Percentiles rank a stretch among this genome's conserved stretches.
Conservation (phyloP, 2,329 filamentous ascomycete genomes). For the Nothophoma quercina region DNA sequence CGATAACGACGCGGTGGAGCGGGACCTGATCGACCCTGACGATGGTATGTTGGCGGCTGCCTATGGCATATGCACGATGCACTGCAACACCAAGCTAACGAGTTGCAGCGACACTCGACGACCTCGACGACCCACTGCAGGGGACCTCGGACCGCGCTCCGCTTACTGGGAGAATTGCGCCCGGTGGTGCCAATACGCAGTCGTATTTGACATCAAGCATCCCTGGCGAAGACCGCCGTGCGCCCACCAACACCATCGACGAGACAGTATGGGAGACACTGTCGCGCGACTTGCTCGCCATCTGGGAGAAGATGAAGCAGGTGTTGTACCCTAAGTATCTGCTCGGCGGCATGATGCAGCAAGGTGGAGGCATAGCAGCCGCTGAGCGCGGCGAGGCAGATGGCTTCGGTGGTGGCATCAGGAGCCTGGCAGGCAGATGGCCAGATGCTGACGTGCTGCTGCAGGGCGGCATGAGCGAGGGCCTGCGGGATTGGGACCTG, state of each 20-base stretch:
- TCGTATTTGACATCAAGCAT: slow-evolving; percentile 88
- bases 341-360: slow-evolving; percentile 71
- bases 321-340: slow-evolving; percentile 96
- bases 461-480: slow-evolving; percentile 81
- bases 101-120: slow-evolving; percentile 77
- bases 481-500: slow-evolving; percentile 94
- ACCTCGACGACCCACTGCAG: slow-evolving; percentile 87
- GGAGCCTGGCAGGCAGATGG: slow-evolving; percentile 68
- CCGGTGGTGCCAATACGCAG: slow-evolving; percentile 65
- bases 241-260: slow-evolving; percentile 92
- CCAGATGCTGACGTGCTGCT: slow-evolving; percentile 72
- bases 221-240: slow-evolving; percentile 88
- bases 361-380: slow-evolving; percentile 64
- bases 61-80: slow-evolving; percentile 14
- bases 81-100: slow-evolving; percentile 18
- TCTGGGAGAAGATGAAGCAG: slow-evolving; percentile 98
- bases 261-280: slow-evolving; percentile 98
- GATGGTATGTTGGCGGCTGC: slow-evolving; percentile 53
- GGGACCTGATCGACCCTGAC: slow-evolving; percentile 62
- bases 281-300: slow-evolving; percentile 85
- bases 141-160: slow-evolving; percentile 76
- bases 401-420: slow-evolving; percentile 55
- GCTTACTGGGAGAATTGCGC: slow-evolving; percentile 83
- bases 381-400: slow-evolving; percentile 64
- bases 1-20: slow-evolving; percentile 56